Percentiles rank a stretch among this genome's conserved stretches.
Evolutionary conservation across 495 filamentous ascomycete genomes (phyloP).

Genomic region (Cercophora newfieldiana): DNA sequence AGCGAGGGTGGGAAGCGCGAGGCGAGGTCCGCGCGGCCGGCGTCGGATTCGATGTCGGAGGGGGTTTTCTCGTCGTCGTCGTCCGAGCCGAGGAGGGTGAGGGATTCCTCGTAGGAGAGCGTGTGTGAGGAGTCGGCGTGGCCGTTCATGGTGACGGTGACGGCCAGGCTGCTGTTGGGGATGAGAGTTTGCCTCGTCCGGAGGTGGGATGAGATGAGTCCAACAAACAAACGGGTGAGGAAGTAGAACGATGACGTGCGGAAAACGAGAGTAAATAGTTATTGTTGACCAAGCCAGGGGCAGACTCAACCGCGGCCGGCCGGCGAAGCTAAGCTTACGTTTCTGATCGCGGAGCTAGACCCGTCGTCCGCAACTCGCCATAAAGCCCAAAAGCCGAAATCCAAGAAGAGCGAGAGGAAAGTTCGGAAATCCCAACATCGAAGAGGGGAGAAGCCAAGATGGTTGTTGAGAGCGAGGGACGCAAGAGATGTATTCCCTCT

Average conservation of each 20-base stretch:
- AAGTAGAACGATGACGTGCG: neutral
- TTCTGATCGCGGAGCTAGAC: neutral
- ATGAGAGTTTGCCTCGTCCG: neutral
- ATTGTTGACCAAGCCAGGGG: no score
- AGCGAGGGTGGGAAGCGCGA: conserved; percentile 17
- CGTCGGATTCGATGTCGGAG: conserved; percentile 36
- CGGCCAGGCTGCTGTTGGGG: neutral
- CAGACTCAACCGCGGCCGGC: neutral
- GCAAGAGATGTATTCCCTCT: neutral
- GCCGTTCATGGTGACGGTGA: conserved; percentile 34
- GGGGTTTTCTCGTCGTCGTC: conserved; percentile 29
- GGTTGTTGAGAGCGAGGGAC: neutral
- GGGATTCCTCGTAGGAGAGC: conserved; percentile 36
- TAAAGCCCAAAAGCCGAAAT: neutral
- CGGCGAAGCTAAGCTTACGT: neutral
- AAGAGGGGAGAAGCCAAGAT: neutral
- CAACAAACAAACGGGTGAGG: neutral
- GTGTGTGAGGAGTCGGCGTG: conserved; percentile 27
- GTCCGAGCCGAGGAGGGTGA: conserved; percentile 31
- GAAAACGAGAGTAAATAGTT: neutral
- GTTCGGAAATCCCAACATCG: neutral
- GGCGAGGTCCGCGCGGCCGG: conserved; percentile 28
- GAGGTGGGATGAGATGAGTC: neutral
- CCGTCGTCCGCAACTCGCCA: neutral
- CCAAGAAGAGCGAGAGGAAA: neutral